Conservation (phyloP, 805 yeast species). For the Ogataea neopini region DNA sequence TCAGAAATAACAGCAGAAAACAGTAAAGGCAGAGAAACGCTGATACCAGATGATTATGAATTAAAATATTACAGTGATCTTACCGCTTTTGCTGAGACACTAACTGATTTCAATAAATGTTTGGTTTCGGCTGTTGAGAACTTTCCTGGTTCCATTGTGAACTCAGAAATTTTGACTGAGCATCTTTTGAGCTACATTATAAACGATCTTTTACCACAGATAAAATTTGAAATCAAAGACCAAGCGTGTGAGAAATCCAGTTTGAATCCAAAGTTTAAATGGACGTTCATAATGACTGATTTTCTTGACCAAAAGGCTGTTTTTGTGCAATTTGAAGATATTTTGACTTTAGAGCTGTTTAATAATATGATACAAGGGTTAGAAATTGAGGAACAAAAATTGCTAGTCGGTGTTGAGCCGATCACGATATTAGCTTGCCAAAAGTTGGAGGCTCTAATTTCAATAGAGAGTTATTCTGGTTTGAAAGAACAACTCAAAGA, state of each 20-base stretch:
- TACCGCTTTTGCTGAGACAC: conserved; percentile 7
- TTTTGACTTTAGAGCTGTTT: conserved; percentile 29
- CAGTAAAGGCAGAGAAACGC: neutral
- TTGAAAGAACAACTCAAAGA: neutral
- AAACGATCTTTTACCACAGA: conserved; percentile 5
- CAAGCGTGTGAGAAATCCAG: neutral
- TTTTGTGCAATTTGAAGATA: conserved; percentile 32
- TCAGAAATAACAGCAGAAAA: no score
- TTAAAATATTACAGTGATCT: conserved; percentile 13
- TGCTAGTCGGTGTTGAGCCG: conserved; percentile 11
- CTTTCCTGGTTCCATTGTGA: conserved; percentile 21
- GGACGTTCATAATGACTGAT: conserved; percentile 28
- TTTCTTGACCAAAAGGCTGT: conserved; percentile 21
- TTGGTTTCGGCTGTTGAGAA: conserved; percentile 22
- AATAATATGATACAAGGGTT: conserved; percentile 14
- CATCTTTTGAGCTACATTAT: conserved; percentile 19
- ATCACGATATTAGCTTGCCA: conserved; percentile 12
- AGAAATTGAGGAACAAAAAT: neutral
- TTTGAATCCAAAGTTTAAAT: conserved; percentile 19
- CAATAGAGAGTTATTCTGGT: neutral
- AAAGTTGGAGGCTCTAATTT: conserved; percentile 12
- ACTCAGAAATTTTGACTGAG: conserved; percentile 23
- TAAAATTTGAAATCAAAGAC: conserved; percentile 3
- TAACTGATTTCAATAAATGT: neutral
- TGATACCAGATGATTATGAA: conserved; percentile 9